A percentile compares a stretch with the other conserved stretches of the same genome.
Evolutionary conservation across 2,329 filamentous ascomycete genomes (phyloP).

Genomic region (Ophiocordyceps camponoti-leonardi): DNA sequence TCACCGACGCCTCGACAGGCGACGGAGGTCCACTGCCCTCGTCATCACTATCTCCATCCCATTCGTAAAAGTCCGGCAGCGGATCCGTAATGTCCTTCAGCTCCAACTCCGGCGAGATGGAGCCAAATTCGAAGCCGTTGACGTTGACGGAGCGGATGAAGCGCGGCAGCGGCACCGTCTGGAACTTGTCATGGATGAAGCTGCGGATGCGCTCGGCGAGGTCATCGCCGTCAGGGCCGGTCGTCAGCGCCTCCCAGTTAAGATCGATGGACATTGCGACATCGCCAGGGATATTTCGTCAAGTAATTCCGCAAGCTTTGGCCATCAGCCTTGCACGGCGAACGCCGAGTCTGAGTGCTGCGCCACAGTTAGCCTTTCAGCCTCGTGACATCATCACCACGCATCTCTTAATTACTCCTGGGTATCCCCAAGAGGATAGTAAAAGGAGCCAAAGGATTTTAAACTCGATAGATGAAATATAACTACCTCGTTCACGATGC

Average conservation of each 20-base stretch:
- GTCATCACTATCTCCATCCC: constrained; percentile 28
- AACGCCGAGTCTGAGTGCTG: neutral
- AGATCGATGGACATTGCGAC: constrained; percentile 83
- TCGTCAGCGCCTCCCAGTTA: constrained; percentile 86
- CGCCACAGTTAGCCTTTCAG: neutral
- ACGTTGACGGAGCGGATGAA: constrained; percentile 96
- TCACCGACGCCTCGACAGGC: neutral
- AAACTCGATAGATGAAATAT: too few relatives aligned
- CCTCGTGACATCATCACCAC: neutral
- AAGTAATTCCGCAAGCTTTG: too few relatives aligned
- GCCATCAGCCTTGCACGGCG: too few relatives aligned
- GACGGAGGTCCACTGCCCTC: constrained; percentile 6
- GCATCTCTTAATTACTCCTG: too few relatives aligned
- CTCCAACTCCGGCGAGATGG: constrained; percentile 65
- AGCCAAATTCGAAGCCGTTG: constrained; percentile 85
- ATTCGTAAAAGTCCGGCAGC: constrained; percentile 89
- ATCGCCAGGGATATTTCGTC: neutral
- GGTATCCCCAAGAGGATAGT: too few relatives aligned
- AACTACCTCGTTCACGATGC: too few relatives aligned
- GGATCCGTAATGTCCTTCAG: constrained; percentile 96
- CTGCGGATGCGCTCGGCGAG: constrained; percentile 75
- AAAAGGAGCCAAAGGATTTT: too few relatives aligned
- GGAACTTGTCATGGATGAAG: constrained; percentile 93
- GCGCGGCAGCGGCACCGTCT: constrained; percentile 74
- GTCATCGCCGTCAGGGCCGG: constrained; percentile 69